These are phyloP conservation scores for Nevesoporus exiguus DNA, from an alignment of 768 basidiomycete genomes.

Conservation along the genomic window DNA sequence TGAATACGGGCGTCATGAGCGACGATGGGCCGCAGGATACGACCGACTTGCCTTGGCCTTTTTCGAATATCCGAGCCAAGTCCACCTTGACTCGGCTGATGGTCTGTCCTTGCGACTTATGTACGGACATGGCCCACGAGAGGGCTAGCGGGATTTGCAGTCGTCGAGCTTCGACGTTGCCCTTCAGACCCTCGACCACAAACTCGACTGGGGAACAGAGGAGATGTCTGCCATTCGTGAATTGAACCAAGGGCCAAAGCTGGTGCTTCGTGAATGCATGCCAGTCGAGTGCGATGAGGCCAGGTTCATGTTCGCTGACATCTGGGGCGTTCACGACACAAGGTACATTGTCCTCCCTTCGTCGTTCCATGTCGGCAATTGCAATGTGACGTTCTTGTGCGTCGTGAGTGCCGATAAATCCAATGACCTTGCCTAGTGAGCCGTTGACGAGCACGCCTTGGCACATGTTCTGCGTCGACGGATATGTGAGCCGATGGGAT, in stretches of 20 bases:
- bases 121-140: conserved; percentile 98
- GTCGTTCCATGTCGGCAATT: conserved; percentile 29
- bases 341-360: conserved; percentile 6
- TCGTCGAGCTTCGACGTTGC: conserved; percentile 34
- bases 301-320: not conserved
- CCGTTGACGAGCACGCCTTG: conserved; percentile 69
- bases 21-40: not conserved
- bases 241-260: conserved; percentile 36
- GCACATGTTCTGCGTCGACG: conserved; percentile 28
- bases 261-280: conserved; percentile 16
- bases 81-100: conserved; percentile 93
- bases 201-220: conserved; percentile 36
- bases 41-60: conserved; percentile 48
- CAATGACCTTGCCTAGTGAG: conserved; percentile 73
- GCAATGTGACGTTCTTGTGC: conserved; percentile 25
- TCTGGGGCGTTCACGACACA: not conserved
- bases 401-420: conserved; percentile 30
- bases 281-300: conserved; percentile 17
- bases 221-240: conserved; percentile 29
- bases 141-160: conserved; percentile 77
- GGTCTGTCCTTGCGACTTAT: conserved; percentile 98
- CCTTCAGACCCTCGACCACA: conserved; percentile 31
- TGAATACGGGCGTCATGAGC: not conserved
- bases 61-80: conserved; percentile 86
- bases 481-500: not conserved